Evolutionary conservation across 2,329 filamentous ascomycete genomes (phyloP).

Genomic region (Monilinia aucupariae): DNA sequence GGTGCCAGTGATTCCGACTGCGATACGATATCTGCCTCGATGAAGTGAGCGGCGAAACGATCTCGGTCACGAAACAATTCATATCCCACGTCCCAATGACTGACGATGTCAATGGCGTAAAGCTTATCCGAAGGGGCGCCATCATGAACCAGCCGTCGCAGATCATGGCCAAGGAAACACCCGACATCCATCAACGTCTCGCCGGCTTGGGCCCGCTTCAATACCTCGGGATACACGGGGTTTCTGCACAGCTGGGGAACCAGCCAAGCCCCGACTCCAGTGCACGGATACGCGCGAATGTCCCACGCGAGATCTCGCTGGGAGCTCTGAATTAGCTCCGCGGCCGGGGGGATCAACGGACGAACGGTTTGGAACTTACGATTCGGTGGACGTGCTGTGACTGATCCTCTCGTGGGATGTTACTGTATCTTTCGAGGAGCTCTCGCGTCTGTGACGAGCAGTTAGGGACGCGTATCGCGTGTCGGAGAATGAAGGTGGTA

Average conservation of each 20-base stretch:
- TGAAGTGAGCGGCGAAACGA: conserved; percentile 32
- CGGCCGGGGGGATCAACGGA: too few species aligned
- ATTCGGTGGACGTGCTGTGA: conserved; percentile 2
- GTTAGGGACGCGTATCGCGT: neutral
- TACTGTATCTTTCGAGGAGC: neutral
- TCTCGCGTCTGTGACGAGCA: neutral
- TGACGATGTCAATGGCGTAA: conserved; percentile 33
- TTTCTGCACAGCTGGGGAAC: conserved; percentile 18
- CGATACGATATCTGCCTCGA: conserved; percentile 32
- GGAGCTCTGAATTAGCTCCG: neutral
- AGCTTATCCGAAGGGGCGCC: conserved; percentile 34
- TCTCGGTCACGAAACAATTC: conserved; percentile 38
- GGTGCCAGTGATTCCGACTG: conserved; percentile 29
- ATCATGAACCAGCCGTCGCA: conserved; percentile 36
- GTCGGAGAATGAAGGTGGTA: neutral
- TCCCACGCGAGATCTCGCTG: conserved; percentile 23
- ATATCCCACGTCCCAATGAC: conserved; percentile 36
- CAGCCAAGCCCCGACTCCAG: conserved; percentile 24
- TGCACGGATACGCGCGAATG: conserved; percentile 22
- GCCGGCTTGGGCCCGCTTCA: conserved; percentile 19
- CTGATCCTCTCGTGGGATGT: neutral
- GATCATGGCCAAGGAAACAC: conserved; percentile 38
- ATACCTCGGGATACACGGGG: conserved; percentile 19
- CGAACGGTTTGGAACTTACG: neutral
- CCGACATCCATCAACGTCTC: conserved; percentile 27